A percentile compares a stretch with the other conserved stretches of the same genome.
Evolutionary conservation across 169 alveolate genomes (phyloP).

Genomic region (Eimeria sp.): DNA sequence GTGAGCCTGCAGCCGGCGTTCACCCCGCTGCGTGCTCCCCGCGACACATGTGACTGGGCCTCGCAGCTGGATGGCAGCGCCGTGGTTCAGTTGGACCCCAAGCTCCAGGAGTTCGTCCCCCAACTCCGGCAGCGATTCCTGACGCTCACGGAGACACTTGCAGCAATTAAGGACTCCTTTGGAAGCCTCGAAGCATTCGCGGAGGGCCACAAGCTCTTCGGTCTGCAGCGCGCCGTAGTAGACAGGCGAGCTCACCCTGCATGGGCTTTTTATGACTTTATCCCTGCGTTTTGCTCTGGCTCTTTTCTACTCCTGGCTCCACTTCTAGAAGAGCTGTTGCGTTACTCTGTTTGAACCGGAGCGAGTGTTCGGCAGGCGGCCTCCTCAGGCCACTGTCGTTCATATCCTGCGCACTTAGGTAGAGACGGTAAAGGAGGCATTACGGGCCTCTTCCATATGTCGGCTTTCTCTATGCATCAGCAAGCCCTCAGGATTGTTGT

Average conservation of each 20-base stretch:
- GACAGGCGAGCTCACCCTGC: slow-evolving; percentile 21
- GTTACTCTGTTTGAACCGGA: neutral
- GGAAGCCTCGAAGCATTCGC: slow-evolving; percentile 83
- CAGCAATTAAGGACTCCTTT: slow-evolving; percentile 43
- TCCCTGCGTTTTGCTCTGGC: no score
- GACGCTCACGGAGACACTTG: slow-evolving; percentile 9
- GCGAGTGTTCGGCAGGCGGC: neutral
- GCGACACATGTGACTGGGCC: slow-evolving; percentile 78
- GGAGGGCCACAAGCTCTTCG: slow-evolving; percentile 83
- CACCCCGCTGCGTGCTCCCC: slow-evolving; percentile 77
- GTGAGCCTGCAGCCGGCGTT: slow-evolving; percentile 52
- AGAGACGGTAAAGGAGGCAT: neutral
- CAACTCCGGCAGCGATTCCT: slow-evolving; percentile 78
- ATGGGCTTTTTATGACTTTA: neutral
- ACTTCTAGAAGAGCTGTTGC: neutral
- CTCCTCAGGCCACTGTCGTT: neutral
- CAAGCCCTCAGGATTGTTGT: neutral
- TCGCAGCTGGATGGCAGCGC: slow-evolving; percentile 76
- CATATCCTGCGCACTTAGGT: neutral
- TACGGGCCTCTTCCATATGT: neutral
- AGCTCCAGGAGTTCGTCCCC: slow-evolving; percentile 60
- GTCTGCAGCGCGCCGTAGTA: slow-evolving; percentile 80
- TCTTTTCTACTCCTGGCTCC: neutral
- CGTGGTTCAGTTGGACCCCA: slow-evolving; percentile 73
- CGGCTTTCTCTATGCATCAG: neutral